Percentiles rank a stretch among this genome's conserved stretches.
Conservation (phyloP, 352 stramenopile species). For the Phytophthora citricola region DNA sequence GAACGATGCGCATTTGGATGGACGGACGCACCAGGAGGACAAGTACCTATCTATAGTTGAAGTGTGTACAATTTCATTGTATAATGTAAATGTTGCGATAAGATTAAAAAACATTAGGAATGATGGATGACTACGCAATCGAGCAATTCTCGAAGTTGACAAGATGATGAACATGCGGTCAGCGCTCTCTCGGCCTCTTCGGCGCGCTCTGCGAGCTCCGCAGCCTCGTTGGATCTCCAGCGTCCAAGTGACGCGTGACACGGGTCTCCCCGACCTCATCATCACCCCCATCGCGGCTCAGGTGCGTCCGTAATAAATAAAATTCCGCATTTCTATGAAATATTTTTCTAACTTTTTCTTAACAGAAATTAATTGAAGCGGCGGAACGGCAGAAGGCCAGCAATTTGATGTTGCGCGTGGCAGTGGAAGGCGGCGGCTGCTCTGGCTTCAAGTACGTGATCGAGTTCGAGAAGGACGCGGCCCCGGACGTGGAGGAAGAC, state of each 20-base stretch:
- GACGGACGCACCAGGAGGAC: slow-evolving; percentile 4
- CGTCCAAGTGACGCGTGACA: slow-evolving; percentile 51
- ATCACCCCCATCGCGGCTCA: slow-evolving; percentile 73
- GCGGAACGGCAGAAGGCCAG: slow-evolving; percentile 60
- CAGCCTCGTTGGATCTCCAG: slow-evolving; percentile 39
- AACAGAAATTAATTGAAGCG: slow-evolving; percentile 65
- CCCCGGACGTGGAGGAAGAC: slow-evolving; percentile 58
- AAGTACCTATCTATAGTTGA: slow-evolving; percentile 7
- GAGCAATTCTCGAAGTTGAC: slow-evolving; percentile 6
- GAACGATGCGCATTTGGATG: slow-evolving; percentile 12
- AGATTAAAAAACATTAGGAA: too few relatives aligned
- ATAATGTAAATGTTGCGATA: too few relatives aligned
- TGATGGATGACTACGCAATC: neutral
- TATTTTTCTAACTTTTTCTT: slow-evolving; percentile 6
- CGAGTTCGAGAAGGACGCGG: slow-evolving; percentile 78
- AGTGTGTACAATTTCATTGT: neutral
- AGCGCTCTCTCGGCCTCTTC: slow-evolving; percentile 28
- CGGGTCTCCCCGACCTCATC: slow-evolving; percentile 61
- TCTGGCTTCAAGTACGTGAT: slow-evolving; percentile 95
- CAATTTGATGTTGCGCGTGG: slow-evolving; percentile 85
- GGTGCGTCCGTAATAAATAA: slow-evolving; percentile 27
- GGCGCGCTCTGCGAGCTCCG: slow-evolving; percentile 15
- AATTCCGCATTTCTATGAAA: neutral
- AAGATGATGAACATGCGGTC: slow-evolving; percentile 36
- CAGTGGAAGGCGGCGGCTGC: slow-evolving; percentile 93